These are phyloP conservation scores for Hymenoscyphus repandus DNA, from an alignment of 2,329 filamentous ascomycete genomes.

Conservation along the genomic window DNA sequence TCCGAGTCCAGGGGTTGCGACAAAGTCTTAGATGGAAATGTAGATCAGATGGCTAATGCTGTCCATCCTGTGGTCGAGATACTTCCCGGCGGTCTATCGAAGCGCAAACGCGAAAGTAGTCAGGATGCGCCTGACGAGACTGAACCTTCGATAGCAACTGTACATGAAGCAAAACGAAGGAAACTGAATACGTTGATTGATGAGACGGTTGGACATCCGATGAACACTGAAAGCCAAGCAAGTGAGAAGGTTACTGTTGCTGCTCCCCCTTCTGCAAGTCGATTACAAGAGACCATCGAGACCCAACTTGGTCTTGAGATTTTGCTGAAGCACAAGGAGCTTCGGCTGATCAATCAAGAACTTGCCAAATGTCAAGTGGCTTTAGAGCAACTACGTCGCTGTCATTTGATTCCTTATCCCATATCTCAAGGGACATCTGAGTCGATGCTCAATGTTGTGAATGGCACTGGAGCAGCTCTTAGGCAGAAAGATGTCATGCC, in stretches of 20 bases:
- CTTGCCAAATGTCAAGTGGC: conserved; percentile 92
- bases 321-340: conserved; percentile 86
- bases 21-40: conserved; percentile 39
- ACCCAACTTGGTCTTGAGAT: conserved; percentile 89
- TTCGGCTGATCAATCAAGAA: conserved; percentile 92
- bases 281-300: conserved; percentile 50
- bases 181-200: conserved; percentile 28
- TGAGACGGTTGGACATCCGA: background rate
- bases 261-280: conserved; percentile 18
- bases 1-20: conserved; percentile 54
- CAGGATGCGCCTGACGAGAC: conserved; percentile 11
- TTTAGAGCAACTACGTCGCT: conserved; percentile 87
- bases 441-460: conserved; percentile 65
- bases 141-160: conserved; percentile 7
- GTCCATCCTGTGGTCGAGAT: conserved; percentile 22
- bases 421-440: conserved; percentile 61
- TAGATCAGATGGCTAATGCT: conserved; percentile 35
- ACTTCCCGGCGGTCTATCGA: conserved; percentile 11
- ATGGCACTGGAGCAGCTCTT: conserved; percentile 68
- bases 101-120: conserved; percentile 26
- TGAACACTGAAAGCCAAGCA: background rate
- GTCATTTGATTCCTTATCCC: conserved; percentile 87
- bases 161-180: conserved; percentile 28
- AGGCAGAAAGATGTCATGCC: conserved; percentile 61
- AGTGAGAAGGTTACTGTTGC: background rate